Evolutionary conservation across 805 yeast genomes (phyloP), one percentile per base, ranked within the genome.

Genomic region (Starmerella roubikii): DNA sequence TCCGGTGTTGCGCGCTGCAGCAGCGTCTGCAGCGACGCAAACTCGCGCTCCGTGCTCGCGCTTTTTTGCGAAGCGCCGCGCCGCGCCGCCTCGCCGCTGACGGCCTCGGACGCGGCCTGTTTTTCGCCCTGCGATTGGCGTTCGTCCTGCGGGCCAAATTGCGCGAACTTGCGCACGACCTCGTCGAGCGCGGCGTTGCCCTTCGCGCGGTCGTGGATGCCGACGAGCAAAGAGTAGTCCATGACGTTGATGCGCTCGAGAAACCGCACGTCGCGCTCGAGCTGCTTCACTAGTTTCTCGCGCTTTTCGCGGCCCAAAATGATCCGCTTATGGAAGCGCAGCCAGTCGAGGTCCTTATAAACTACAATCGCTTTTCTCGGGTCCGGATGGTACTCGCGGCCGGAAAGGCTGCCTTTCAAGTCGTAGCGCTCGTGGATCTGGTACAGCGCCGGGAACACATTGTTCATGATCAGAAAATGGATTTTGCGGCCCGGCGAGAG

Each of bases 401-500:
- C 95, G 66, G 80, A 69, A 0, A 93, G 73, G 0, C 95, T 84
- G 1, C 99, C 99, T 56, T 91, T 91, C 56, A 91, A 68, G 56
- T 91, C 99, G 59, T 74, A 91, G 30, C 85, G 81, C 30, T 71
- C 62, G 56, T 85, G 93, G 39, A 88, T 76, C 46, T 81, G 91
- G 35, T 85, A 67, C 53, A 82, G 83, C 6, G 96, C 93, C 0
- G 99, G 97, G 61, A 93, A 91, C 35, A 91, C 68, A 54, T 91
- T 91, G 65, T 91, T 91, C 98, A 91, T 91, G 25, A 91, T 95
- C 39, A 91, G 67, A 50, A 91, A 88, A 60, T 91, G 93, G 29
- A 91, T 82, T 55, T 82, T 86, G 39, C 85, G 69, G 3, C 71
- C 68, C 32, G 77, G 69, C 8, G 94, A 94, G 74, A 88, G 77